phyloP scores from a whole-genome alignment of 306 rosid species.

The Citrullus colocynthis region DNA sequence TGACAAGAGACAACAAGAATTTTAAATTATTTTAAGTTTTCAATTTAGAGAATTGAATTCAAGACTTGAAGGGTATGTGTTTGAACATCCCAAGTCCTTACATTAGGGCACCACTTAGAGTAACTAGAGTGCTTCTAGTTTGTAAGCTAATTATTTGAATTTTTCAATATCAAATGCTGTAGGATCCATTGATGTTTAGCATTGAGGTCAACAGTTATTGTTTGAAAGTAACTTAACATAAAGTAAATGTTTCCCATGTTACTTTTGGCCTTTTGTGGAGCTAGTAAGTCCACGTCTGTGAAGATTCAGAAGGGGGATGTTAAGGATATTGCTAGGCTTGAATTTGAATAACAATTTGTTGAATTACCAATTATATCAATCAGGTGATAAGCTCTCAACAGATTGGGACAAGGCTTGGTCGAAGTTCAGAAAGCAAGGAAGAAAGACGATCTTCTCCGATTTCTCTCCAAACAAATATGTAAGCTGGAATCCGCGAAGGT shows the following conservation, averaged over 20 bases:
- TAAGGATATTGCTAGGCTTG: too few relatives aligned
- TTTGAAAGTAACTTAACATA: not conserved
- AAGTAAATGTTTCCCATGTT: not conserved
- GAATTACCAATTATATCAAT: not conserved
- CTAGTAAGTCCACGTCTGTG: too few relatives aligned
- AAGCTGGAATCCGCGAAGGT: constrained; percentile 73
- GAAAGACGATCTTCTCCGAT: constrained; percentile 33
- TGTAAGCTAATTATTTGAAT: not conserved
- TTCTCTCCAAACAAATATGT: constrained; percentile 80
- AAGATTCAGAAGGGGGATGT: too few relatives aligned
- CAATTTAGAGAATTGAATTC: not conserved
- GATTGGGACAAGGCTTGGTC: constrained; percentile 98
- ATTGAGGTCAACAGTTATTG: not conserved
- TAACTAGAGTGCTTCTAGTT: not conserved
- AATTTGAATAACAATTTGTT: not conserved
- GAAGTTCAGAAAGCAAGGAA: constrained; percentile 64
- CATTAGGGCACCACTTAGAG: not conserved
- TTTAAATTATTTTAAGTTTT: not conserved
- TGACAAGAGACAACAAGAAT: not conserved
- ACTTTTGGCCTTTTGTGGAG: not conserved
- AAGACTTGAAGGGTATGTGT: not conserved
- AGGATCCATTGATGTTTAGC: not conserved
- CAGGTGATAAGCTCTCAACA: constrained; percentile 64
- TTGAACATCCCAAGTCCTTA: not conserved
- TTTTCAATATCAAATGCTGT: not conserved